A percentile compares a stretch with the other conserved stretches of the same genome.
phyloP scores from a whole-genome alignment of 2,329 filamentous ascomycete genomes.

The Neonectria sp. region DNA sequence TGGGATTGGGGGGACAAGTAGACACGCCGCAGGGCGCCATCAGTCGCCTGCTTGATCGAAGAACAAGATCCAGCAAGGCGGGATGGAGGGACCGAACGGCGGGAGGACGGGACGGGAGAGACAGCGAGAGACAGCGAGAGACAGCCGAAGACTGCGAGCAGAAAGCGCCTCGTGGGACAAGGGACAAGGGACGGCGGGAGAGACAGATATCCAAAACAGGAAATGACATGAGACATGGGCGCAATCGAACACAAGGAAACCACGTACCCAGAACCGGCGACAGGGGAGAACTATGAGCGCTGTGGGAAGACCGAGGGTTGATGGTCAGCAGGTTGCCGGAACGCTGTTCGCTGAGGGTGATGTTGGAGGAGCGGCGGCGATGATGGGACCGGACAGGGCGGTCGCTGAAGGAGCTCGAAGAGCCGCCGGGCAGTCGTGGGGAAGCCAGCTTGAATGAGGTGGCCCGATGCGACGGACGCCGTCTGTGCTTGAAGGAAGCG shows the following conservation, averaged over 20 bases:
- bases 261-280: slow-evolving; percentile 72
- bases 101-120: neutral
- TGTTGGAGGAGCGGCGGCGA: slow-evolving; percentile 64
- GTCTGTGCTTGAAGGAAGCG: slow-evolving; percentile 29
- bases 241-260: slow-evolving; percentile 24
- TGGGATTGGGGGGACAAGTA: slow-evolving; percentile 8
- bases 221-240: slow-evolving; percentile 42
- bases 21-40: slow-evolving; percentile 18
- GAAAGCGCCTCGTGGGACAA: slow-evolving; percentile 25
- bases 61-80: slow-evolving; percentile 17
- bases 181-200: slow-evolving; percentile 8
- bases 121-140: slow-evolving; percentile 2
- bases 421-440: slow-evolving; percentile 64
- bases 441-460: slow-evolving; percentile 65
- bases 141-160: slow-evolving; percentile 28
- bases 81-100: slow-evolving; percentile 18
- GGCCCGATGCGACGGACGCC: slow-evolving; percentile 41
- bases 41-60: slow-evolving; percentile 20
- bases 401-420: slow-evolving; percentile 69
- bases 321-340: slow-evolving; percentile 51
- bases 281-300: slow-evolving; percentile 52
- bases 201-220: slow-evolving; percentile 27
- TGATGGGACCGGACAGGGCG: slow-evolving; percentile 64
- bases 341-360: slow-evolving; percentile 51
- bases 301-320: slow-evolving; percentile 48